Conservation (phyloP, 2,329 filamentous ascomycete species). For the Fusarium sarcochroum region DNA sequence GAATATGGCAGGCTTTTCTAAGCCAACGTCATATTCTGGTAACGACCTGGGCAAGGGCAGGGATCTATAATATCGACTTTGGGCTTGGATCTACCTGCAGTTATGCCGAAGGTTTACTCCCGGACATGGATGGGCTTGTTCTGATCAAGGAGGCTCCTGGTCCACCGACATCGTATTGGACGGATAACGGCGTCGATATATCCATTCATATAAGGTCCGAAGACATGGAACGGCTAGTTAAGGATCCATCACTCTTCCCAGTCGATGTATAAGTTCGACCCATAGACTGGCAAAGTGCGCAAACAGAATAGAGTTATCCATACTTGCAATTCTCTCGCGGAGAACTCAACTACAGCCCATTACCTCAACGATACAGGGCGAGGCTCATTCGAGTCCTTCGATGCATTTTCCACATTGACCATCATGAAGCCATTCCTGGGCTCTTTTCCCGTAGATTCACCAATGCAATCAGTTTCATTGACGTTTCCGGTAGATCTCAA, state of each 20-base stretch:
- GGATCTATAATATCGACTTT: constrained; percentile 47
- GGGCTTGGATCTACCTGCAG: constrained; percentile 32
- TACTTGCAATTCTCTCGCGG: too few species aligned
- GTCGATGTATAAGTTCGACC: too few species aligned
- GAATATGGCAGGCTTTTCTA: constrained; percentile 49
- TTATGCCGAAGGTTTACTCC: constrained; percentile 44
- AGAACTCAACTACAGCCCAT: too few species aligned
- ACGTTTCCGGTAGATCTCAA: neutral
- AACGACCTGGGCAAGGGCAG: constrained; percentile 47
- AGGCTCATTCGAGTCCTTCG: too few species aligned
- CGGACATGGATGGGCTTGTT: constrained; percentile 41
- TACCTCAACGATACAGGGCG: too few species aligned
- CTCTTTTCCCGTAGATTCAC: too few species aligned
- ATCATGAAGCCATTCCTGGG: too few species aligned
- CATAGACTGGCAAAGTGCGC: too few species aligned
- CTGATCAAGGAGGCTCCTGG: constrained; percentile 46
- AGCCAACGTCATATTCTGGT: constrained; percentile 45
- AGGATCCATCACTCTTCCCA: constrained; percentile 36
- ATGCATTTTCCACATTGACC: too few species aligned
- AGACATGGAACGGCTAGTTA: constrained; percentile 35
- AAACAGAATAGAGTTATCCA: too few species aligned
- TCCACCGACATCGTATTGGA: constrained; percentile 25
- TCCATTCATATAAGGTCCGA: constrained; percentile 33
- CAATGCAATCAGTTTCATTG: neutral
- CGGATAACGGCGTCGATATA: constrained; percentile 43